Conservation (phyloP, 2,329 filamentous ascomycete genomes). For the Colletotrichum agaves region DNA sequence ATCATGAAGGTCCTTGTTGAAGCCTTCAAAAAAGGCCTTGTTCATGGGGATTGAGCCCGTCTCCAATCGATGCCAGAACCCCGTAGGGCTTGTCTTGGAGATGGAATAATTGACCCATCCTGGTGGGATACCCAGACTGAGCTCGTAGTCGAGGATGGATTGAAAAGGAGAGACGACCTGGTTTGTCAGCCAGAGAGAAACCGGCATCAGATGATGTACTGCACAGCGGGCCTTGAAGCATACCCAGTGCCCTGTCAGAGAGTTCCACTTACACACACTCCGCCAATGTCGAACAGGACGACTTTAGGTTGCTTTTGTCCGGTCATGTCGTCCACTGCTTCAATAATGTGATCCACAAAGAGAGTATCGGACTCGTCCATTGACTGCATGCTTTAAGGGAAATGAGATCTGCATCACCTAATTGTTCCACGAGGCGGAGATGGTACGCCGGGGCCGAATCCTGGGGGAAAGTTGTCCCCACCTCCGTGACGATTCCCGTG, state of each 20-base stretch:
- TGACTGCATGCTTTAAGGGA: slow-evolving; percentile 22
- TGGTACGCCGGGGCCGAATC: slow-evolving; percentile 18
- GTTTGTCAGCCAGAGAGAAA: slow-evolving; percentile 11
- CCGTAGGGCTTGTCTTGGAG: slow-evolving; percentile 78
- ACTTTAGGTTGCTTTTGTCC: slow-evolving; percentile 70
- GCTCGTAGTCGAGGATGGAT: slow-evolving; percentile 91
- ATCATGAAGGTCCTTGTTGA: slow-evolving; percentile 78
- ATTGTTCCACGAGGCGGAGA: slow-evolving; percentile 28
- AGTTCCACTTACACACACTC: slow-evolving; percentile 83
- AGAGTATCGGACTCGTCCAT: slow-evolving; percentile 30
- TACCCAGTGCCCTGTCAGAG: not conserved
- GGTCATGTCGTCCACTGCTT: slow-evolving; percentile 52
- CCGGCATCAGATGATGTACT: not conserved
- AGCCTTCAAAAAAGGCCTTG: slow-evolving; percentile 77
- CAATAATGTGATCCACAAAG: slow-evolving; percentile 45
- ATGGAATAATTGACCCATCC: slow-evolving; percentile 96
- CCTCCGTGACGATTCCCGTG: slow-evolving; percentile 17
- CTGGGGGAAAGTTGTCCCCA: slow-evolving; percentile 29
- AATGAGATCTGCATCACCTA: slow-evolving; percentile 12
- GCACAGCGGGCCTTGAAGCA: not conserved
- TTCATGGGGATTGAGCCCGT: slow-evolving; percentile 84
- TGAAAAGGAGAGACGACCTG: slow-evolving; percentile 93
- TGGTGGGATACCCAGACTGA: slow-evolving; percentile 77
- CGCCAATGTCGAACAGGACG: slow-evolving; percentile 93
- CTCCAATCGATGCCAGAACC: slow-evolving; percentile 90